Evolutionary conservation across 805 yeast genomes (phyloP).

Genomic region (Lachancea nothofagi): DNA sequence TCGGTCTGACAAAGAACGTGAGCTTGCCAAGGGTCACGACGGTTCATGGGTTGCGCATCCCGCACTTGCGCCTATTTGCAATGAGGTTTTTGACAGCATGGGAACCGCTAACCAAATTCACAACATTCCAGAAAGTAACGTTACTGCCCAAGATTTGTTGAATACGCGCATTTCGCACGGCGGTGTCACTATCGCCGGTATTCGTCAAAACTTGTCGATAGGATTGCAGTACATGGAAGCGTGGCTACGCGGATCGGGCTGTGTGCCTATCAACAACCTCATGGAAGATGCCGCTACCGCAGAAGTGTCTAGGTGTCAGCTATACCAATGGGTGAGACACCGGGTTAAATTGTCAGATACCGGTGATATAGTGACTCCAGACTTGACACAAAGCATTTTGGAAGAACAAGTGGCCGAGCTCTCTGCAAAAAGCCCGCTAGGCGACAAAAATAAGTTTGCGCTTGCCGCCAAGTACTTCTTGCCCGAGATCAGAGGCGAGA

Average conservation of each 20-base stretch:
- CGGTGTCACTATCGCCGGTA: constrained; percentile 63
- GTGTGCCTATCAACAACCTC: constrained; percentile 78
- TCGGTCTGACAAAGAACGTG: constrained; percentile 68
- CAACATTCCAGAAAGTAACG: constrained; percentile 40
- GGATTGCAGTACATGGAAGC: constrained; percentile 81
- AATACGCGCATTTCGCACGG: constrained; percentile 61
- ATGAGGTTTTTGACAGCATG: constrained; percentile 70
- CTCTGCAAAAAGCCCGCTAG: constrained; percentile 38
- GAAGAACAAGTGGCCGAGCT: constrained; percentile 56
- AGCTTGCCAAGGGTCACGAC: constrained; percentile 74
- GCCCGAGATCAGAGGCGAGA: constrained; percentile 67
- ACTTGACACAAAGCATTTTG: constrained; percentile 50
- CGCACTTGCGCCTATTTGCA: constrained; percentile 67
- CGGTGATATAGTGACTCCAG: constrained; percentile 53
- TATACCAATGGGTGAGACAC: constrained; percentile 80
- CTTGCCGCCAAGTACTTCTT: constrained; percentile 65
- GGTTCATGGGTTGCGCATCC: constrained; percentile 92
- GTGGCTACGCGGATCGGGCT: constrained; percentile 78
- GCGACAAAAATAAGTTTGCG: constrained; percentile 54
- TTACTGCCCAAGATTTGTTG: constrained; percentile 53
- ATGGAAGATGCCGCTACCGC: constrained; percentile 93
- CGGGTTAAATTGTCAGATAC: constrained; percentile 54
- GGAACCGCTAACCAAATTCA: constrained; percentile 76
- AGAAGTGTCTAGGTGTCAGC: constrained; percentile 76
- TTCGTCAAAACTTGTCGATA: constrained; percentile 64